A percentile compares a stretch with the other conserved stretches of the same genome.
These are phyloP conservation scores for Lentinus tigrinus DNA, from an alignment of 768 basidiomycete genomes.

Conservation along the genomic window DNA sequence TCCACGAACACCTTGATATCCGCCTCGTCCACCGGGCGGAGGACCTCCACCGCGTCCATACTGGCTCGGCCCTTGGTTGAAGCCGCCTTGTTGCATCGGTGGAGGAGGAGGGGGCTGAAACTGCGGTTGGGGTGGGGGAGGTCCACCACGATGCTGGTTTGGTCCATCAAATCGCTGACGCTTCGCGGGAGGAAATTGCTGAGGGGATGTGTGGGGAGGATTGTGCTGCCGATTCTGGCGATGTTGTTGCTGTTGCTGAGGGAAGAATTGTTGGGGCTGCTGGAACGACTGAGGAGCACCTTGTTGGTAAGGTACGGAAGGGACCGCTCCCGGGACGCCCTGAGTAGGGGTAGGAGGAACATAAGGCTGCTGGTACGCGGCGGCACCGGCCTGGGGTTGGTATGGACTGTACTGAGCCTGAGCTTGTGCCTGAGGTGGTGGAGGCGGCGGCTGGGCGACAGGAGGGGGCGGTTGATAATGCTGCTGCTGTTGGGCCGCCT, in stretches of 20 bases:
- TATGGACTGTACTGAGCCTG: slow-evolving; percentile 74
- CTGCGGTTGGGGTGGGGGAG: slow-evolving; percentile 61
- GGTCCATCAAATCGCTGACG: slow-evolving; percentile 87
- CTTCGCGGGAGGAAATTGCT: slow-evolving; percentile 90
- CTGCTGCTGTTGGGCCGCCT: slow-evolving; percentile 50
- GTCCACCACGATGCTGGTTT: slow-evolving; percentile 46
- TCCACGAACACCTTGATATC: slow-evolving; percentile 43
- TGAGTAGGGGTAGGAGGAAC: slow-evolving; percentile 56
- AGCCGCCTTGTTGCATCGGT: slow-evolving; percentile 37
- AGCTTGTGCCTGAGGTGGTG: slow-evolving; percentile 55
- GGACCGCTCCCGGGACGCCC: slow-evolving; percentile 40
- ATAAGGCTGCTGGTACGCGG: slow-evolving; percentile 63
- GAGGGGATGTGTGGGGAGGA: slow-evolving; percentile 64
- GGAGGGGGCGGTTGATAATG: slow-evolving; percentile 51
- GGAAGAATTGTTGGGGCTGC: slow-evolving; percentile 33
- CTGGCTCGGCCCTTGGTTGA: slow-evolving; percentile 20
- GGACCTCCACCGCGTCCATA: slow-evolving; percentile 41
- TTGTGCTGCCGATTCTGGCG: slow-evolving; percentile 35
- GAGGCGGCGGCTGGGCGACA: slow-evolving; percentile 48
- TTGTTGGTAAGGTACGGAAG: slow-evolving; percentile 42
- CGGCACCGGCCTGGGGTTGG: slow-evolving; percentile 50
- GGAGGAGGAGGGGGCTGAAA: slow-evolving; percentile 61
- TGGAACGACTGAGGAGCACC: slow-evolving; percentile 43
- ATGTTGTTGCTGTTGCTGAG: slow-evolving; percentile 44
- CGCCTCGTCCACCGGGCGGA: slow-evolving; percentile 44